Evolutionary conservation across 2,329 filamentous ascomycete species (phyloP), one percentile per base, ranked within the genome.

Genomic region (Aspergillus fructus): DNA sequence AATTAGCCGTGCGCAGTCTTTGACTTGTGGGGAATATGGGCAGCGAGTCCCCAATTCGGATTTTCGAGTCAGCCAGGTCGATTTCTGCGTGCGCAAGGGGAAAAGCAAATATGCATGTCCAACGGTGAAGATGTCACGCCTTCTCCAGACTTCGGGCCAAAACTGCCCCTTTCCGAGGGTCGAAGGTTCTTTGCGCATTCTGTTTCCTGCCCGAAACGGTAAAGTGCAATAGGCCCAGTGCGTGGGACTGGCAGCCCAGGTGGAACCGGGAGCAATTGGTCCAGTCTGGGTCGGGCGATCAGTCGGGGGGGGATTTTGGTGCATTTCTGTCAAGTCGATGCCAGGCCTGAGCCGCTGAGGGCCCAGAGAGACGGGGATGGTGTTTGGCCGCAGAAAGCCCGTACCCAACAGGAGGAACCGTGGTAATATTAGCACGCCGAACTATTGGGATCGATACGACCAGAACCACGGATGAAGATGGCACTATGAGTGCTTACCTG

Each of bases 131-230:
- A 30, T 52, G 30, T 53, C 50, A 53, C 12, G 49, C n/a, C 30
- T 53, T 53, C 50, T 53, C 50, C 50, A 53, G 50, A 46, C 50
- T 53, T 53, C 41, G 41, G 52, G 34, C 34, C 19, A 49, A 42
- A 48, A 15, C 5, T 24, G 34, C 53, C 53, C 45, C 45, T 55
- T 55, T 55, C 45, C 53, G 37, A 55, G 15, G 3, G n/a, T 49
- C 43, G 43, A 55, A 42, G 21, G 33, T 56, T 52, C 54, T 56
- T 51, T 45, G 19, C 33, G 13, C 30, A 33, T 56, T 51, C 47
- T 11, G 48, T 24, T 34, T 39, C 30, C 30, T 45, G 34, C 40
- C 53, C 42, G 46, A 55, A 49, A 23, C 13, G 27, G 40, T 51
- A 45, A 37, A 33, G 41, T 21, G n/a, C 21, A 30, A 34, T 13